A percentile compares a stretch with the other conserved stretches of the same genome.
These are phyloP conservation scores for Candida nanaspora DNA, from an alignment of 805 yeast species.

Conservation along the genomic window DNA sequence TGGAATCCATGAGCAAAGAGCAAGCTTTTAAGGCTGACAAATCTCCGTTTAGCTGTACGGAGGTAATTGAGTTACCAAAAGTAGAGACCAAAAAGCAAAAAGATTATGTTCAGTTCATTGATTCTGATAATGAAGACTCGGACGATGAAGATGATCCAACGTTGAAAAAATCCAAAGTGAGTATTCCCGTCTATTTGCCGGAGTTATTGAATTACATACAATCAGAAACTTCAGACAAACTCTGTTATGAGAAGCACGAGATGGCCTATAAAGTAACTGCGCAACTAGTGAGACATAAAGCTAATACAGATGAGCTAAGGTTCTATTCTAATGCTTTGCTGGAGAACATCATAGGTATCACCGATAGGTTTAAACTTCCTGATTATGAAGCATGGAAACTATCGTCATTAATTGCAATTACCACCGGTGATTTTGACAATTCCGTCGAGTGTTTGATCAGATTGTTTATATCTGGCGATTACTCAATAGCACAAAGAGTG, in stretches of 20 bases:
- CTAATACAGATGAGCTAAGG: slow-evolving; percentile 53
- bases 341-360: slow-evolving; percentile 41
- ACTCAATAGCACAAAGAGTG: slow-evolving; percentile 74
- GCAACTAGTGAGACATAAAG: slow-evolving; percentile 59
- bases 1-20: background rate
- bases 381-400: slow-evolving; percentile 61
- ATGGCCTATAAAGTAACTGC: slow-evolving; percentile 48
- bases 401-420: slow-evolving; percentile 56
- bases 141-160: slow-evolving; percentile 47
- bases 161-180: slow-evolving; percentile 21
- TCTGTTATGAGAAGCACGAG: slow-evolving; percentile 41
- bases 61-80: background rate
- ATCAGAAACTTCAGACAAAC: slow-evolving; percentile 35
- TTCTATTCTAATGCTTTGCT: slow-evolving; percentile 52
- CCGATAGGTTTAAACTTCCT: slow-evolving; percentile 47
- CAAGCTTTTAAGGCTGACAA: background rate
- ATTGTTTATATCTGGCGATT: slow-evolving; percentile 61
- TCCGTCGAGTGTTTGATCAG: slow-evolving; percentile 39
- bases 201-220: slow-evolving; percentile 57
- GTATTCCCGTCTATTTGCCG: slow-evolving; percentile 60
- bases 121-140: slow-evolving; percentile 33
- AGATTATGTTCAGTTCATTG: slow-evolving; percentile 6
- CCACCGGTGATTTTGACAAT: slow-evolving; percentile 38
- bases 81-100: background rate
- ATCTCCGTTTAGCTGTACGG: background rate